Evolutionary conservation across 108 stramenopile genomes (phyloP), one percentile per base, ranked within the genome.

Genomic region (Cylindrotheca closterium): DNA sequence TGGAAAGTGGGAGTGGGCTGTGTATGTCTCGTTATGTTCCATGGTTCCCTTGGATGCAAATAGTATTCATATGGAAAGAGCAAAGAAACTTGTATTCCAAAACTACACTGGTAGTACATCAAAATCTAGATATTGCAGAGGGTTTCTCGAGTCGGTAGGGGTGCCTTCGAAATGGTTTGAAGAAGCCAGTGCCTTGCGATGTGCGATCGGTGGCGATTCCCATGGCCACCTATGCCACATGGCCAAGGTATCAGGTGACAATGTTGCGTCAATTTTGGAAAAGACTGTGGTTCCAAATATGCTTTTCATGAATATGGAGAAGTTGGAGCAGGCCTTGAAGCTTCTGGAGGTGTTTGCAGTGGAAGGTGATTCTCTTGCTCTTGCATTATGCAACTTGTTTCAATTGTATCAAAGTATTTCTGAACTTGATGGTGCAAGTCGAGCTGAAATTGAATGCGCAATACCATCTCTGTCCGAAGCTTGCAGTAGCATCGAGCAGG

Each of bases 1-100:
- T 21, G 83, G 86, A 5, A 60, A 60, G 0, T 93, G 92, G 92
- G 81, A 86, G 58, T 90, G 89, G 89, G 92, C 87, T 30, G 89
- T 89, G 2, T 89, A 90, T 51, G 81, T 78, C 29, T 73, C 55
- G 25, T 63, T 93, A 18, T 90, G 81, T 49, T 34, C 56, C 0
- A 51, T 84, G 3, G 28, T 42, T 46, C 32, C n/a, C 30, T 3
- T 19, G 37, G 55, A 53, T 23, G 54, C 22, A 1, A 4, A 47
- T 31, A 10, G 29, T 21, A 71, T 66, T 49, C 42, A 71, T 45
- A 15, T 34, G 22, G 12, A 65, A 5, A 69, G 59, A 4, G 86
- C 88, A 8, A 85, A 83, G 57, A 47, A 55, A 15, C 79, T 92
- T 7, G 61, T 92, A 7, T 46, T 67, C 8, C 84, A 74, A 28